Conservation (phyloP, 305 asterid species). For the Rubia peregrina region DNA sequence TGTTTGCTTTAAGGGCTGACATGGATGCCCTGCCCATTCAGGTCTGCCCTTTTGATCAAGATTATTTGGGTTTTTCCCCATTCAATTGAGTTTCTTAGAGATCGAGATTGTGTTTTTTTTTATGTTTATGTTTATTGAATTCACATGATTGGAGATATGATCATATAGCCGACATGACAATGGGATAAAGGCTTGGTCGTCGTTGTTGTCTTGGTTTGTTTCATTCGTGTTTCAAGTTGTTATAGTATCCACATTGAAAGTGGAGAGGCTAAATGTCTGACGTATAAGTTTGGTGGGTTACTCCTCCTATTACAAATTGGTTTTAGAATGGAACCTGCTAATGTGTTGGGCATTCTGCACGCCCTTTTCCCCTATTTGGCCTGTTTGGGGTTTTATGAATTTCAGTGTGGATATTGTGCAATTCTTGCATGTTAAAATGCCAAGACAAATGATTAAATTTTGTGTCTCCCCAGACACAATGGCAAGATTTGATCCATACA, state of each 20-base stretch:
- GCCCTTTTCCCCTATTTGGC: too few species aligned
- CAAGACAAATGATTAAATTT: background rate
- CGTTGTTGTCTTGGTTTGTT: background rate
- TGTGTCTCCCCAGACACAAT: background rate
- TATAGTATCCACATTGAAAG: too few species aligned
- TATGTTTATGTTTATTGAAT: background rate
- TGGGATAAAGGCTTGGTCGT: background rate
- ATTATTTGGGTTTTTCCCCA: background rate
- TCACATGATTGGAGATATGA: background rate
- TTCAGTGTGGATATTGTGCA: background rate
- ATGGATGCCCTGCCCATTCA: constrained; percentile 95
- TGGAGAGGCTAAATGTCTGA: too few species aligned
- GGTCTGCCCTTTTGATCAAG: constrained; percentile 20
- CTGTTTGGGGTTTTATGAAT: background rate
- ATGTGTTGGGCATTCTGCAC: too few species aligned
- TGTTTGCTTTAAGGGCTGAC: constrained; percentile 79
- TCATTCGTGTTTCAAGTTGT: too few species aligned
- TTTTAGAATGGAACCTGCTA: too few species aligned
- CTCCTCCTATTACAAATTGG: too few species aligned
- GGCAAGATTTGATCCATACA: background rate
- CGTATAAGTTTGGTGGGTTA: too few species aligned
- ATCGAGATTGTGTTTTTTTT: background rate
- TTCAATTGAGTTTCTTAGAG: background rate
- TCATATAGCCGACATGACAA: background rate
- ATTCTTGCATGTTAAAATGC: background rate